phyloP scores from a whole-genome alignment of 371 early-diverging fungal species.

The Mortierella sp. region DNA sequence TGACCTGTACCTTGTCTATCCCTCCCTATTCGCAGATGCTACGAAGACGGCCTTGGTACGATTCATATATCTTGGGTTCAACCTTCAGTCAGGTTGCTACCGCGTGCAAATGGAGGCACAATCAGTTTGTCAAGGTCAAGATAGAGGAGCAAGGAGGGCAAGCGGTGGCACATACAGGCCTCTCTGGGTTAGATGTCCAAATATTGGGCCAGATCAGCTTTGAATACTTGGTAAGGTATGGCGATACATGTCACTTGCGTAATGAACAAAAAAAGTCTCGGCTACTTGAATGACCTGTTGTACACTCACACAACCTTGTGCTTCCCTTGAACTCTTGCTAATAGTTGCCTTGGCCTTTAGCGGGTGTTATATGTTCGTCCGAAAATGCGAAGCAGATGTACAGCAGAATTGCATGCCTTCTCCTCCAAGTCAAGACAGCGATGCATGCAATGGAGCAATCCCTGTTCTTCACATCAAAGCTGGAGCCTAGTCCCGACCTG shows the following conservation, averaged over 20 bases:
- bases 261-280: background rate
- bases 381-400: conserved; percentile 35
- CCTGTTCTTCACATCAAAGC: conserved; percentile 26
- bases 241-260: background rate
- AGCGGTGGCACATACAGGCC: background rate
- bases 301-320: too few species aligned
- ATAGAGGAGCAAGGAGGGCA: background rate
- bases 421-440: conserved; percentile 40
- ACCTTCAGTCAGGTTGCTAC: conserved; percentile 26
- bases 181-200: conserved; percentile 16
- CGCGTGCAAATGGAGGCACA: conserved; percentile 24
- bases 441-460: conserved; percentile 34
- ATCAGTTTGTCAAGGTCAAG: conserved; percentile 31
- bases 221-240: conserved; percentile 40
- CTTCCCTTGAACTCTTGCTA: background rate
- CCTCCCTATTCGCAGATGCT: too few species aligned
- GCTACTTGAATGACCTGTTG: background rate
- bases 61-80: conserved; percentile 27
- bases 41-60: conserved; percentile 28
- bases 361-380: conserved; percentile 28
- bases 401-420: conserved; percentile 32
- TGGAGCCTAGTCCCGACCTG: conserved; percentile 7
- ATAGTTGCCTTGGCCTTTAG: conserved; percentile 47
- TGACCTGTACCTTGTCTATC: too few species aligned
- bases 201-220: conserved; percentile 32